Evolutionary conservation across 2,329 filamentous ascomycete species (phyloP), one percentile per base, ranked within the genome.

Genomic region (Aphanocladium album): DNA sequence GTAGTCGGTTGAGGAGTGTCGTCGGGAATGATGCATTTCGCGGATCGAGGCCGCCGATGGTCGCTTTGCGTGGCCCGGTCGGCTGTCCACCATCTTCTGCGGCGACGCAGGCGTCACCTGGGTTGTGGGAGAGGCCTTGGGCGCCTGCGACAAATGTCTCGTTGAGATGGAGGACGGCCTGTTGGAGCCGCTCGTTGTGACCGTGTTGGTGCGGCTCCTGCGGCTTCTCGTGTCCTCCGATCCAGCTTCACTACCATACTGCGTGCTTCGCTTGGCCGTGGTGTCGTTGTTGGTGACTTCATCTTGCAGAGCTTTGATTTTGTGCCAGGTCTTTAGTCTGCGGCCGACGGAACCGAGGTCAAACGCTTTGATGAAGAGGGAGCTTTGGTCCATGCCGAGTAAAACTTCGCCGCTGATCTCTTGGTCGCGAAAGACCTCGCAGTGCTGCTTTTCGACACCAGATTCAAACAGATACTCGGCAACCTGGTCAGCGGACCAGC

Each of bases 361-460:
- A 68, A 97, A 96, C 51, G 95, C 93, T 71, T 96, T 96, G 78
- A 98, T 88, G 72, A 97, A 96, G 17, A 98, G 81, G 43, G 95
- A 96, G 61, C 91, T 90, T 76, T 97, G 93, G 68, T 97, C 92
- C 91, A 98, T 96, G 57, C 90, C 91, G 57, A 99, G 77, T 43
- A 99, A 77, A 4, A 98, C 93, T 68, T 98, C 93, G 53, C 95
- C 95, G 2, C 90, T 88, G 61, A 99, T 98, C 73, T 99, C 95
- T 74, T 99, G 93, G 69, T 98, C 93, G 67, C 89, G 83, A 69
- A 99, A 99, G 3, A 98, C 90, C 65, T 96, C 89, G 71, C 95
- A 99, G 67, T 98, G 93, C 66, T 88, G 87, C 68, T 88, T 86
- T 72, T 98, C 93, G 8, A 98, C 89, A 7, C 92, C 93, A 4